Evolutionary conservation across 1,284 basidiomycete species (phyloP).

Genomic region (Fomitopsis schrenkii): DNA sequence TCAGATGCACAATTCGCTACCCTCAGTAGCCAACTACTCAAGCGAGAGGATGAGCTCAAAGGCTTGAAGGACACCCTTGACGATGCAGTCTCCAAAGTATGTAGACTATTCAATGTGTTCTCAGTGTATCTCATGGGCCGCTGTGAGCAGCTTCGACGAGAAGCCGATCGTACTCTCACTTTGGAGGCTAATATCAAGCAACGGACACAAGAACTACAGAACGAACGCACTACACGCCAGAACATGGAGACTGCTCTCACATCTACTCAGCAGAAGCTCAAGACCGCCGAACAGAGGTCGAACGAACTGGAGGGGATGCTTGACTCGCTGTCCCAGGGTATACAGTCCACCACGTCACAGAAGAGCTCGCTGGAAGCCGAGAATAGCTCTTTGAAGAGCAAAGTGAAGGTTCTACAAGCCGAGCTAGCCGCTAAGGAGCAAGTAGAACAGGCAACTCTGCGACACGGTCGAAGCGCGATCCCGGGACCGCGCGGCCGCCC

Average conservation of each 20-base stretch:
- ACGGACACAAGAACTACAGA: constrained; percentile 49
- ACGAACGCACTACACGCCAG: constrained; percentile 48
- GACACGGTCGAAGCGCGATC: constrained; percentile 28
- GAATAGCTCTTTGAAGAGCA: constrained; percentile 45
- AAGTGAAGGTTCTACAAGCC: constrained; percentile 16
- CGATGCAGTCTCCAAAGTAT: constrained; percentile 59
- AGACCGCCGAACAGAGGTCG: constrained; percentile 42
- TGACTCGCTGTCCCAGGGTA: constrained; percentile 52
- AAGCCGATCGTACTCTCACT: constrained; percentile 50
- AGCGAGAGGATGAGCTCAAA: constrained; percentile 48
- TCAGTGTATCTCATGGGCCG: background rate
- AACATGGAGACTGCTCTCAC: constrained; percentile 50
- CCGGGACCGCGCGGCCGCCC: constrained; percentile 29
- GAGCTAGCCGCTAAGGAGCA: constrained; percentile 17
- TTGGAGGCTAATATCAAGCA: constrained; percentile 50
- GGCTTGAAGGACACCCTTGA: constrained; percentile 49
- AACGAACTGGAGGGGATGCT: constrained; percentile 56
- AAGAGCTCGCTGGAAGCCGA: constrained; percentile 49
- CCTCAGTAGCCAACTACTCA: constrained; percentile 50
- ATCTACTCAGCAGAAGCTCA: constrained; percentile 46
- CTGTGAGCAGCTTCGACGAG: constrained; percentile 46
- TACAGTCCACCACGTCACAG: constrained; percentile 40
- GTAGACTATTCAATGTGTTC: constrained; percentile 3
- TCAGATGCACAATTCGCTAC: constrained; percentile 42
- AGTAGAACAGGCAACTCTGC: constrained; percentile 21